Base-by-base conservation (phyloP, 2,329 filamentous ascomycete genomes). In the Xylaria arbuscula region DNA sequence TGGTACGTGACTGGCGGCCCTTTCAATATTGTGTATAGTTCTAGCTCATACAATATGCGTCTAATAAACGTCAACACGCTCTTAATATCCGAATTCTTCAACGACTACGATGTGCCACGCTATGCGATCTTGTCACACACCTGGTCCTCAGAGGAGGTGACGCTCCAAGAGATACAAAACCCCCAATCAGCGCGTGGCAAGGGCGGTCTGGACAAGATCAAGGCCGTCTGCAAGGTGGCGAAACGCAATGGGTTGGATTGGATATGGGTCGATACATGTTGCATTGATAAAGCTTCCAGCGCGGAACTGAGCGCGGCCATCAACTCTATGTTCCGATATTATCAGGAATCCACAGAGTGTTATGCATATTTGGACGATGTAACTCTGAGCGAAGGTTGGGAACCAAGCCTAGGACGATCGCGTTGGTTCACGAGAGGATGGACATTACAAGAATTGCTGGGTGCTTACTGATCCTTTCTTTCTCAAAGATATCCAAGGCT, bases 291-390 rank as follows among this genome's bases (percentile, higher is more conserved):
- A n/a, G 28, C 13, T n/a, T 34, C 24, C 6, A 34, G 24, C 24
- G 51, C 51, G 5, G 51, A 54, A 10, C 11, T 54, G 28, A 34
- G 28, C 2, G 51, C 36, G 17, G 51, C 51, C 1, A 54, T 54
- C 24, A 54, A 54, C 19, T 54, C 51, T 2, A 54, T 54, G 51
- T 54, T 34, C 28, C 10, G 28, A 19, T 54, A 34, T 32, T 54
- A 54, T 19, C 17, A 11, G 9, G 7, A 54, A 36, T 54, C 51
- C 3, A 9, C 6, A 10, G 17, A 19, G 7, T 54, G 51, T 34
- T 54, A 54, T 32, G 51, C 51, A 19, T 54, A n/a, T 17, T 4
- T 54, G 28, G 24, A 19, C 3, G 51, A 54, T 54, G 51, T 54
- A 17, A 19, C 24, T n/a, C 28, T 34, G 3, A 15, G 17, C 7